These are phyloP conservation scores for Sisymbrium altissimum DNA, from an alignment of 345 rosid genomes.

Conservation along the genomic window DNA sequence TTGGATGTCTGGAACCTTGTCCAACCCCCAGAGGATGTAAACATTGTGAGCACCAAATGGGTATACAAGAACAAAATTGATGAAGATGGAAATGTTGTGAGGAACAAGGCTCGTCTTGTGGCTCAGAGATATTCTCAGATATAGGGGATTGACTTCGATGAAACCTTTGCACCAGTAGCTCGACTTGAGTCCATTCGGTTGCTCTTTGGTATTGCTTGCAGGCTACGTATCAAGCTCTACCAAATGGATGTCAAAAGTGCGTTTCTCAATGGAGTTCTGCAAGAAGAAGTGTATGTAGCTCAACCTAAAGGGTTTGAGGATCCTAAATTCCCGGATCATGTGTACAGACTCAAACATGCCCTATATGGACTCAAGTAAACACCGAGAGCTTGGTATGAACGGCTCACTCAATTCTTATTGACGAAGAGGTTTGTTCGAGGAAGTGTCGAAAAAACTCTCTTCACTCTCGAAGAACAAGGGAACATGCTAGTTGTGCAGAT, in stretches of 20 bases:
- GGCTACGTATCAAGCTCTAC: neutral
- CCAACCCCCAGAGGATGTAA: accelerated
- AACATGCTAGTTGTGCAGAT: neutral
- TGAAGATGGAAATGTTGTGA: neutral
- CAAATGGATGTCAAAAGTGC: neutral
- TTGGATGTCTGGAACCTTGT: neutral
- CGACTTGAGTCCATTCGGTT: neutral
- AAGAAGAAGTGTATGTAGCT: neutral
- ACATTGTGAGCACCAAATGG: neutral
- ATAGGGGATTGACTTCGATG: neutral
- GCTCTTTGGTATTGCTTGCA: neutral
- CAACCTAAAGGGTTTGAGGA: neutral
- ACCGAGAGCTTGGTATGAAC: neutral
- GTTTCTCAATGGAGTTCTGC: neutral
- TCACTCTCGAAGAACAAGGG: neutral
- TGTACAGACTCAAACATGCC: neutral
- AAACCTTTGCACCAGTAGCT: neutral
- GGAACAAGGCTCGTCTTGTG: neutral
- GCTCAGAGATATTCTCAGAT: neutral
- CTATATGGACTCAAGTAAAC: neutral
- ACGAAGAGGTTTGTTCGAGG: neutral
- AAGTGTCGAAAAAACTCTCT: neutral
- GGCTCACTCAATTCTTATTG: neutral
- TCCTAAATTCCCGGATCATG: neutral
- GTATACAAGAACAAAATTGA: neutral